These are phyloP conservation scores for Jatropha multifida DNA, from an alignment of 441 rosid genomes.

Conservation along the genomic window DNA sequence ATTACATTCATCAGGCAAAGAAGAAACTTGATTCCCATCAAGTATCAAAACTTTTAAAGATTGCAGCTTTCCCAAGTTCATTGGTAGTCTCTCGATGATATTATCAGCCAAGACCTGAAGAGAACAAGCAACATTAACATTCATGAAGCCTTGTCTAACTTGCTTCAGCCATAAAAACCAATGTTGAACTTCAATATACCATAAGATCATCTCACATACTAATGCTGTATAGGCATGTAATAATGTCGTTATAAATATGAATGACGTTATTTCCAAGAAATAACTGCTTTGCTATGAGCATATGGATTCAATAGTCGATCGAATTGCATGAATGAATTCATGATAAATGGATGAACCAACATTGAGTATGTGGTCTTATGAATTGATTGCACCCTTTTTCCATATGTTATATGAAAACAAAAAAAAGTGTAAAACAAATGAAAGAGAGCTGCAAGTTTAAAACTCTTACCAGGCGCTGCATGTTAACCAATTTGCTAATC, in stretches of 20 bases:
- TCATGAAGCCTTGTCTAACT: slow-evolving; percentile 7
- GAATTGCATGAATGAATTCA: not conserved
- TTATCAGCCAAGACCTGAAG: slow-evolving; percentile 73
- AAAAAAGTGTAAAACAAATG: not conserved
- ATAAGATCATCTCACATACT: not conserved
- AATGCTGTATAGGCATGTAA: slow-evolving; percentile 3
- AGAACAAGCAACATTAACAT: slow-evolving; percentile 11
- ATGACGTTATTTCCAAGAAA: not conserved
- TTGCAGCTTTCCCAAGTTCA: slow-evolving; percentile 84
- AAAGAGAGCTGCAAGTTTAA: not conserved
- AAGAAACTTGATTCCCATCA: slow-evolving; percentile 72
- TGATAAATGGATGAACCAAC: not conserved
- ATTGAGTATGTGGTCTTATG: not conserved
- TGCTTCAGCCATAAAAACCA: slow-evolving; percentile 6
- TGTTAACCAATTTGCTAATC: slow-evolving; percentile 70
- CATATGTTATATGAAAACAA: not conserved
- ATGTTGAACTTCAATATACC: slow-evolving; percentile 7
- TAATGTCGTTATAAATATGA: not conserved
- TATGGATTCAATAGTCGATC: not conserved
- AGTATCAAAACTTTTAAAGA: slow-evolving; percentile 82
- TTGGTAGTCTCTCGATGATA: slow-evolving; percentile 64
- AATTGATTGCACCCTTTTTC: not conserved
- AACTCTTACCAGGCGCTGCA: slow-evolving; percentile 84
- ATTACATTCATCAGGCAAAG: slow-evolving; percentile 96
- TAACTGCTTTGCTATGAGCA: not conserved